These are phyloP conservation scores for Verruconis gallopava DNA, from an alignment of 2,329 filamentous ascomycete species.

Conservation along the genomic window DNA sequence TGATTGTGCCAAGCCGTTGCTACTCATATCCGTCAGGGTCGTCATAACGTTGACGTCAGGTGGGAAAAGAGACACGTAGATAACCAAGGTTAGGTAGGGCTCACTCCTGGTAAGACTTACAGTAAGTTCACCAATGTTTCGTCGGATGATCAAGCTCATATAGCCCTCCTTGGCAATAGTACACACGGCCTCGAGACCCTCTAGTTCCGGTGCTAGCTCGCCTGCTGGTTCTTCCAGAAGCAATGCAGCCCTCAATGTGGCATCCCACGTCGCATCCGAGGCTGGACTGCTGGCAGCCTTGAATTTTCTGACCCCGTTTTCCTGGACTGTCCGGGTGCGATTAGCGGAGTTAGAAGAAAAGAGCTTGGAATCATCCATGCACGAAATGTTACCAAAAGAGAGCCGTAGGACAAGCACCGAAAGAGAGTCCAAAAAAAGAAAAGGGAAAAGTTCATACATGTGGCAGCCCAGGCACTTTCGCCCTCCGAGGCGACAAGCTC, in stretches of 20 bases:
- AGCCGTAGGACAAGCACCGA: too few relatives aligned
- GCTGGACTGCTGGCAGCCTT: not conserved
- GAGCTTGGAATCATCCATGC: conserved; percentile 42
- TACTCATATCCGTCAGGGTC: conserved; percentile 19
- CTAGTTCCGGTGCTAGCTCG: not conserved
- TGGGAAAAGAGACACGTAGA: too few relatives aligned
- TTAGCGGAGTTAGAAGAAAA: conserved; percentile 39
- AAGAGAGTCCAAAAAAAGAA: not conserved
- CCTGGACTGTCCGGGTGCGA: conserved; percentile 37
- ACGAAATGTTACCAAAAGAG: not conserved
- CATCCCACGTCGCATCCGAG: not conserved
- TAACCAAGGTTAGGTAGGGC: too few relatives aligned
- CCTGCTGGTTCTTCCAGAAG: not conserved
- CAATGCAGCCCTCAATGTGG: not conserved
- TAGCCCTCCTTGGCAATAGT: not conserved
- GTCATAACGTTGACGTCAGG: too few relatives aligned
- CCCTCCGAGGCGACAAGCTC: conserved; percentile 8
- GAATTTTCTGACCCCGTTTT: conserved; percentile 1
- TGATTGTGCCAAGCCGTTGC: conserved; percentile 58
- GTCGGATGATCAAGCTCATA: conserved; percentile 4
- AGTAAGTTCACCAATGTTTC: not conserved
- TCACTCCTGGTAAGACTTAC: conserved; percentile 4
- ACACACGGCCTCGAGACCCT: not conserved
- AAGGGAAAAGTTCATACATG: conserved; percentile 2
- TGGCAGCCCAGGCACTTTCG: not conserved